phyloP scores from a whole-genome alignment of 2,329 filamentous ascomycete species.

The Alternaria longipes region DNA sequence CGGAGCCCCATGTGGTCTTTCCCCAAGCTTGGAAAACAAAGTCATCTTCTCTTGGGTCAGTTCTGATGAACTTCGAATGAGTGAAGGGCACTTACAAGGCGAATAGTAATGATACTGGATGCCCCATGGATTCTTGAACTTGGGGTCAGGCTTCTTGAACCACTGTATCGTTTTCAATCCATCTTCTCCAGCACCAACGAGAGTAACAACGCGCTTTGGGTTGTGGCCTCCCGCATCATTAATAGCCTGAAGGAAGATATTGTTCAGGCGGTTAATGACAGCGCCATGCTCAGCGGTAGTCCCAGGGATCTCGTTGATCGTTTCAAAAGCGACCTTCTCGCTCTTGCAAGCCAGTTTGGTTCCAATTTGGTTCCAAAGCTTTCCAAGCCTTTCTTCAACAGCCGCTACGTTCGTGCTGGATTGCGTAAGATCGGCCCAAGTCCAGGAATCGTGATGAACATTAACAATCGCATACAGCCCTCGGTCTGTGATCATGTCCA shows the following conservation, averaged over 20 bases:
- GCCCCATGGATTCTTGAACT: constrained; percentile 65
- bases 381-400: constrained; percentile 66
- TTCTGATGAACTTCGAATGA: not conserved
- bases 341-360: constrained; percentile 64
- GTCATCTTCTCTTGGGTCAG: constrained; percentile 30
- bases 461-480: constrained; percentile 66
- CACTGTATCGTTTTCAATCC: constrained; percentile 63
- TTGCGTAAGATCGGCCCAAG: constrained; percentile 64
- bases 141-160: constrained; percentile 60
- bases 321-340: constrained; percentile 64
- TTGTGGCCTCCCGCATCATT: constrained; percentile 66
- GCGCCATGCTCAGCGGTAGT: constrained; percentile 61
- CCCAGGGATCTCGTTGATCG: constrained; percentile 68
- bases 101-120: constrained; percentile 71
- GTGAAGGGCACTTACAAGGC: constrained; percentile 56
- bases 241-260: constrained; percentile 65
- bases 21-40: constrained; percentile 62
- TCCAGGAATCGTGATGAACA: constrained; percentile 68
- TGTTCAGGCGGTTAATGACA: constrained; percentile 65
- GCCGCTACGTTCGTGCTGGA: constrained; percentile 58
- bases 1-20: constrained; percentile 68
- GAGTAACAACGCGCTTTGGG: constrained; percentile 63
- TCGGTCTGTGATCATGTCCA: constrained; percentile 63
- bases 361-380: constrained; percentile 67
- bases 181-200: constrained; percentile 63